Evolutionary conservation across 495 filamentous ascomycete species (phyloP), one percentile per base, ranked within the genome.

Genomic region (Daldinia childiae): DNA sequence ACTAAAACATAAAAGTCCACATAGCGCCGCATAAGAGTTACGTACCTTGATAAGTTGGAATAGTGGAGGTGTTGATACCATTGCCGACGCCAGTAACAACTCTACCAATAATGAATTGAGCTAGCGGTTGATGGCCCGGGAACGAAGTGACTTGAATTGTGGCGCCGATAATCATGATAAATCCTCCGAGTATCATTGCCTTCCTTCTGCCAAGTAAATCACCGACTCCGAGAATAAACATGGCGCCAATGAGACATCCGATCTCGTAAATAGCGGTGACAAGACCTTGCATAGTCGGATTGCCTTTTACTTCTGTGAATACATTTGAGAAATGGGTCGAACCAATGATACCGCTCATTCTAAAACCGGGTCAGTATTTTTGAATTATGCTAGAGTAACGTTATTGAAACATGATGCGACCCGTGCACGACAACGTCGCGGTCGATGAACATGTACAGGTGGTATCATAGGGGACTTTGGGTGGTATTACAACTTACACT

Each of bases 201-300:
- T 74, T 78, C 52, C 90, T 83, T 71, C 93, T 83, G 21, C 93
- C 92, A 5, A 92, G 79, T 12, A 79, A 68, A 71, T 96, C 93
- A 58, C 91, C 93, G 55, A 87, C 83, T 36, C 83, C 80, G 39
- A 95, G 81, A 21, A 92, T 89, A 58, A 88, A 88, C 60, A 94
- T 86, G 51, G 93, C 91, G 43, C 93, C 92, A 9, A 87, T 76
- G 17, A 95, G 79, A 80, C 92, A 94, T 24, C 91, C 92, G 39
- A 94, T 84, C 73, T 94, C 92, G 76, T 94, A 95, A 48, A 96
- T 92, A 3, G 92, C 91, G 2, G 92, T 95, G 14, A 95, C 90
- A 19, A 92, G 82, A 30, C 91, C 92, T 76, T 94, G 91, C 88
- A 93, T 92, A 1, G 89, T 90, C 5, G 88, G 80, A 73, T 93